Evolutionary conservation across 1,139 yeast genomes (phyloP).

Genomic region (Nakaseomyces uthaithaninus): DNA sequence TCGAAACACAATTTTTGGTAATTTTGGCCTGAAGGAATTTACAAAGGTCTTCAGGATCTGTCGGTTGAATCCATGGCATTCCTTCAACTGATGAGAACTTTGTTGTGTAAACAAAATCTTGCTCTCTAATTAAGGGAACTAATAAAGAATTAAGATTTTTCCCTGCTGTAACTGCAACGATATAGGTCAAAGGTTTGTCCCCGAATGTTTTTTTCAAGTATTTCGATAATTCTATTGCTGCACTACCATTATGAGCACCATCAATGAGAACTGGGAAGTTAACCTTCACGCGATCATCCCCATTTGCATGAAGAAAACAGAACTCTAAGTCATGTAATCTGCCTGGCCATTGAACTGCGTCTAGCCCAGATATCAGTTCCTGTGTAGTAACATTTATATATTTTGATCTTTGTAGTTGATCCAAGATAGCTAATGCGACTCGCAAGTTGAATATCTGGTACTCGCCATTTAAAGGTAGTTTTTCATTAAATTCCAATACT

Average conservation of each 20-base stretch:
- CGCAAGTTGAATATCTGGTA: conserved; percentile 68
- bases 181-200: conserved; percentile 43
- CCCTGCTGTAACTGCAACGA: conserved; percentile 70
- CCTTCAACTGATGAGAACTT: conserved; percentile 64
- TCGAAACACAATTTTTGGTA: conserved; percentile 27
- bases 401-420: conserved; percentile 27
- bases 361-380: conserved; percentile 44
- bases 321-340: conserved; percentile 43
- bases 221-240: conserved; percentile 59
- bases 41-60: conserved; percentile 36
- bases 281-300: conserved; percentile 5
- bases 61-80: conserved; percentile 84
- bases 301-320: conserved; percentile 14
- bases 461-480: conserved; percentile 51
- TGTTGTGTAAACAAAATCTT: conserved; percentile 56
- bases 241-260: conserved; percentile 89
- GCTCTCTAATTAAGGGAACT: conserved; percentile 39
- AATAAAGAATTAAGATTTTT: conserved; percentile 52
- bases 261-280: conserved; percentile 49
- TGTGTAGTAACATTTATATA: conserved; percentile 25
- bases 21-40: conserved; percentile 29
- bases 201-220: conserved; percentile 33
- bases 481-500: conserved; percentile 10
- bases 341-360: conserved; percentile 51
- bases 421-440: conserved; percentile 56